Evolutionary conservation across 2,329 filamentous ascomycete species (phyloP).

Genomic region (Sporothrix humicola): DNA sequence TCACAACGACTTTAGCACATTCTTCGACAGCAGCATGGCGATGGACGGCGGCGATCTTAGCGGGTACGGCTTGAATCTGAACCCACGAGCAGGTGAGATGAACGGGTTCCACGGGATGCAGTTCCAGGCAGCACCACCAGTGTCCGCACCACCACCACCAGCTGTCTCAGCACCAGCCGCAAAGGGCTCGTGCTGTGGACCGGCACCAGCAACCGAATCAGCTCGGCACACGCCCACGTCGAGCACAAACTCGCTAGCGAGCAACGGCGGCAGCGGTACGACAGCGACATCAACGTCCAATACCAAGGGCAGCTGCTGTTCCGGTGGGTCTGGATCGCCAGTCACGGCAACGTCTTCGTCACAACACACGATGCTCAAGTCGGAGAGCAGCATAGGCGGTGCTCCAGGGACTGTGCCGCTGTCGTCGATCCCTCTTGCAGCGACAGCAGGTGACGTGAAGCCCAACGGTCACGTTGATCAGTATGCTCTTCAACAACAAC

Average conservation of each 20-base stretch:
- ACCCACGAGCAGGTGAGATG: neutral
- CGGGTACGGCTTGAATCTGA: constrained; percentile 12
- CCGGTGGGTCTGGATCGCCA: constrained; percentile 15
- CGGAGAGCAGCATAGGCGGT: constrained; percentile 21
- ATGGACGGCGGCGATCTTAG: constrained; percentile 15
- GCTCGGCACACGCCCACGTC: constrained; percentile 36
- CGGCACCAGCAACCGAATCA: constrained; percentile 29
- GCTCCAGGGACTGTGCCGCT: neutral
- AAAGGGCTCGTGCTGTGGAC: constrained; percentile 34
- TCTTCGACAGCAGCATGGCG: constrained; percentile 24
- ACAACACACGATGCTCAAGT: constrained; percentile 24
- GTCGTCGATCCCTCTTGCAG: constrained; percentile 13
- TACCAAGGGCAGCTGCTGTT: constrained; percentile 28
- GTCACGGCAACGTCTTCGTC: constrained; percentile 32
- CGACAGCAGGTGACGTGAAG: constrained; percentile 7
- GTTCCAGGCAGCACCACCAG: neutral
- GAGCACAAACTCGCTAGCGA: constrained; percentile 34
- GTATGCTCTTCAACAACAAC: neutral
- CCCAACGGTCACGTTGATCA: neutral
- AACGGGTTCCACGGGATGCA: constrained; percentile 19
- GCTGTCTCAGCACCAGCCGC: neutral
- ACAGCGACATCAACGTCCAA: constrained; percentile 8
- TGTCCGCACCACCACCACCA: neutral
- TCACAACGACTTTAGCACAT: neutral
- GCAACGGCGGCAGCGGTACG: constrained; percentile 30